Evolutionary conservation across 257 asterid genomes (phyloP).

Genomic region (Nicotiana paniculata): DNA sequence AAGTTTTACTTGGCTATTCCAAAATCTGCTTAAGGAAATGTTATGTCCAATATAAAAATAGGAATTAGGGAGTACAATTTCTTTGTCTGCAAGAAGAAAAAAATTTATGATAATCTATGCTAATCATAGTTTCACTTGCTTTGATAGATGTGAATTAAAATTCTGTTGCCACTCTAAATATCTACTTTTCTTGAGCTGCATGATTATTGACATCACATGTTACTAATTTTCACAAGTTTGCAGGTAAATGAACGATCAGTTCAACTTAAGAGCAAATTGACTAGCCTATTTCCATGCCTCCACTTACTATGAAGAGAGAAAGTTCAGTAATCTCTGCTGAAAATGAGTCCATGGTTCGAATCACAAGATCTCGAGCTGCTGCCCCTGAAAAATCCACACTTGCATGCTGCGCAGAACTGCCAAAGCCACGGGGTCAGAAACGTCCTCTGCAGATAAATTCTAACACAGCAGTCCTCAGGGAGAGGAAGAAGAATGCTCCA

Average conservation of each 20-base stretch:
- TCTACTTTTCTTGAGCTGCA: not conserved
- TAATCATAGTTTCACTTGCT: too few relatives aligned
- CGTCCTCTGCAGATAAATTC: slow-evolving; percentile 34
- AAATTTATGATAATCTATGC: not conserved
- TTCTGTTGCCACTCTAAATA: not conserved
- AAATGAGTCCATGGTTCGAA: slow-evolving; percentile 34
- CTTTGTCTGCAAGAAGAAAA: not conserved
- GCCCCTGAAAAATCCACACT: slow-evolving; percentile 26
- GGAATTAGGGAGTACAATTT: too few relatives aligned
- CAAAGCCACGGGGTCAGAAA: slow-evolving; percentile 40
- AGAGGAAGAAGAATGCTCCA: slow-evolving; percentile 21
- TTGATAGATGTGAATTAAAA: not conserved
- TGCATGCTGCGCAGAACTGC: slow-evolving; percentile 26
- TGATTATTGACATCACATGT: not conserved
- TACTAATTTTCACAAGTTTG: not conserved
- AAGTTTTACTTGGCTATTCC: not conserved
- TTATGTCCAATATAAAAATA: too few relatives aligned
- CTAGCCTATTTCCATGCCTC: not conserved
- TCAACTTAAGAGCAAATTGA: slow-evolving; percentile 21
- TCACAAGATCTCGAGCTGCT: slow-evolving; percentile 85
- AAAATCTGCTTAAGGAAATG: too few relatives aligned
- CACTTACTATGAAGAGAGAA: slow-evolving; percentile 14
- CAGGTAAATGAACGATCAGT: slow-evolving; percentile 31
- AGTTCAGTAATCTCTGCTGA: slow-evolving; percentile 6
- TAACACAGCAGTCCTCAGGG: slow-evolving; percentile 54